Percentiles rank a stretch among this genome's conserved stretches.
These are phyloP conservation scores for Leishmania braziliensis DNA, from an alignment of 208 protist species.

Conservation along the genomic window DNA sequence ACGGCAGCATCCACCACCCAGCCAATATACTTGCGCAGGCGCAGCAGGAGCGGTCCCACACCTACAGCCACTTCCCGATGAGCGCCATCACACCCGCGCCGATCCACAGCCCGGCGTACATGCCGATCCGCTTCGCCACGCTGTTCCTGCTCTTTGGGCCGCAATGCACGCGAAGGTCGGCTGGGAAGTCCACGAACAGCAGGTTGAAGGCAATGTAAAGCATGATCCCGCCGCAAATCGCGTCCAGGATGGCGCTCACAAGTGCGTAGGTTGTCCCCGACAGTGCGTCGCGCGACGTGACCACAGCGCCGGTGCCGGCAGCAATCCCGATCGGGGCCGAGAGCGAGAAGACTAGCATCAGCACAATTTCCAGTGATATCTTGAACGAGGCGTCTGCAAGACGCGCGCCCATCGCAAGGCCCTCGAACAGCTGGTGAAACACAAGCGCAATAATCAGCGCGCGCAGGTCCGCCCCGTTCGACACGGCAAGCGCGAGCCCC, in stretches of 20 bases:
- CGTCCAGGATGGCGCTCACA: conserved; percentile 44
- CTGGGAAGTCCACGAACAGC: conserved; percentile 61
- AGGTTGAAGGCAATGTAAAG: conserved; percentile 74
- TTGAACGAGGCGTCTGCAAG: conserved; percentile 57
- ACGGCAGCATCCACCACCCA: neutral
- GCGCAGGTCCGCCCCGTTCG: conserved; percentile 32
- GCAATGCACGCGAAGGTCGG: conserved; percentile 42
- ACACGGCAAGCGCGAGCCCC: conserved; percentile 52
- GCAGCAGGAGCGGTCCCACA: neutral
- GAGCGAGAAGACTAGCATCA: conserved; percentile 51
- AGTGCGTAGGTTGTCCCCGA: conserved; percentile 35
- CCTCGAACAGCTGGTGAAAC: conserved; percentile 80
- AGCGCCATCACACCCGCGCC: conserved; percentile 50
- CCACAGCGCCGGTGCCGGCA: conserved; percentile 33
- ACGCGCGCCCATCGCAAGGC: conserved; percentile 56
- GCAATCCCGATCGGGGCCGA: conserved; percentile 54
- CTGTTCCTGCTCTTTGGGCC: conserved; percentile 3
- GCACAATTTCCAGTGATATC: conserved; percentile 35
- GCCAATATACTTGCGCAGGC: neutral
- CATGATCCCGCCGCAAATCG: conserved; percentile 71
- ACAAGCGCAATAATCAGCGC: conserved; percentile 54
- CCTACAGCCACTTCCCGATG: conserved; percentile 48
- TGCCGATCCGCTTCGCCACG: conserved; percentile 23
- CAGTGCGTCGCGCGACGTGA: conserved; percentile 23
- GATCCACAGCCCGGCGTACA: conserved; percentile 44